These are phyloP conservation scores for Parastagonospora nodorum DNA, from an alignment of 2,329 filamentous ascomycete species.

Conservation along the genomic window DNA sequence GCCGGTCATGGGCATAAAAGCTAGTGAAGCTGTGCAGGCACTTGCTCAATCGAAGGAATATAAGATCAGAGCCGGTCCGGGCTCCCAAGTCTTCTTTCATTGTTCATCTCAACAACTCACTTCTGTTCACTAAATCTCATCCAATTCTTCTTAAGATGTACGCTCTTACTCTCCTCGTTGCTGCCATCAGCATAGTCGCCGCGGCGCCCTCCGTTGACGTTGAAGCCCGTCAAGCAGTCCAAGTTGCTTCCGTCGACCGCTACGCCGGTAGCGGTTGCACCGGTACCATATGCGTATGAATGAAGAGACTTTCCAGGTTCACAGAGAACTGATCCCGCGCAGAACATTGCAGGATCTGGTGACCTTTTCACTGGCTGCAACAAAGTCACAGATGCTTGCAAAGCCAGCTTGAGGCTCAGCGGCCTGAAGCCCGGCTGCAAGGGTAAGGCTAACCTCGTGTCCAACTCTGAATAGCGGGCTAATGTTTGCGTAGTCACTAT, in stretches of 20 bases:
- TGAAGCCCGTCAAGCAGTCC: slow-evolving; percentile 5
- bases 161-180: slow-evolving; percentile 7
- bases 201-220: slow-evolving; percentile 7
- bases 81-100: neutral
- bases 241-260: slow-evolving; percentile 20
- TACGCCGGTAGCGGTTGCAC: slow-evolving; percentile 12
- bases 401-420: slow-evolving; percentile 12
- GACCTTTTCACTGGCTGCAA: slow-evolving; percentile 18
- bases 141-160: slow-evolving; percentile 5
- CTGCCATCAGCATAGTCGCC: slow-evolving; percentile 8
- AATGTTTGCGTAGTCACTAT: slow-evolving; percentile 7
- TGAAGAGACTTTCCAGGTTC: neutral
- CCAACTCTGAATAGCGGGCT: neutral
- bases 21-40: neutral
- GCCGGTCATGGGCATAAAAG: neutral
- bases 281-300: slow-evolving; percentile 9
- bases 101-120: neutral
- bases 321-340: neutral
- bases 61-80: neutral
- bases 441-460: slow-evolving; percentile 2
- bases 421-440: slow-evolving; percentile 17
- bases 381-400: slow-evolving; percentile 11
- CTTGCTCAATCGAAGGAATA: no score
- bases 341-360: slow-evolving; percentile 18
- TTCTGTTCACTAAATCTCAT: neutral